These are phyloP conservation scores for Cyclotella atomus DNA, from an alignment of 108 stramenopile species.

Conservation along the genomic window DNA sequence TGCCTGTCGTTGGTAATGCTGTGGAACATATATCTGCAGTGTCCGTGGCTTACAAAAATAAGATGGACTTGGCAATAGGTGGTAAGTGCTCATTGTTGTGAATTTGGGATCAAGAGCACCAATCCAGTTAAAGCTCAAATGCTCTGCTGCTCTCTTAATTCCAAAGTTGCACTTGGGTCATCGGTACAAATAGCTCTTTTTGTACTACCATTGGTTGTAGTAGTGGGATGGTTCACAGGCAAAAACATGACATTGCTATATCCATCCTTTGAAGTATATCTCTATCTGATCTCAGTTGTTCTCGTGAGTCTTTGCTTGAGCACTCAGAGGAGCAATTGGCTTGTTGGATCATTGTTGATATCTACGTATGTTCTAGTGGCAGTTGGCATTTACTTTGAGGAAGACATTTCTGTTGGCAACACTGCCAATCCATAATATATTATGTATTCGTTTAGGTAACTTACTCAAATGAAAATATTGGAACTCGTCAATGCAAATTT, in stretches of 20 bases:
- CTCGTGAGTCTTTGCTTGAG: slow-evolving; percentile 67
- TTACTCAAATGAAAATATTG: no score
- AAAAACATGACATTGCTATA: slow-evolving; percentile 92
- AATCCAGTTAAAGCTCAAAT: no score
- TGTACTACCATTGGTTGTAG: slow-evolving; percentile 85
- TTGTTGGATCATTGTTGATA: slow-evolving; percentile 84
- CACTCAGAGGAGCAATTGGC: slow-evolving; percentile 87
- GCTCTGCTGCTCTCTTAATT: not conserved
- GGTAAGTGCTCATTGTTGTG: no score
- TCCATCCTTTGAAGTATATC: slow-evolving; percentile 81
- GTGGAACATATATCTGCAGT: slow-evolving; percentile 93
- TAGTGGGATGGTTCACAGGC: slow-evolving; percentile 84
- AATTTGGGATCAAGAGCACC: not conserved
- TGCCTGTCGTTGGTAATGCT: slow-evolving; percentile 95
- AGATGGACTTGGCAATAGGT: slow-evolving; percentile 93
- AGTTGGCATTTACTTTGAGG: slow-evolving; percentile 87
- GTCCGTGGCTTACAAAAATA: slow-evolving; percentile 93
- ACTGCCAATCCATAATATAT: no score
- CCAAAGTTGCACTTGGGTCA: slow-evolving; percentile 83
- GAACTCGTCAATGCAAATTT: no score
- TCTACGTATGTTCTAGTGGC: slow-evolving; percentile 89
- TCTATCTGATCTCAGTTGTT: slow-evolving; percentile 79
- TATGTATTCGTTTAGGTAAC: no score
- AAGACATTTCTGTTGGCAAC: slow-evolving; percentile 29
- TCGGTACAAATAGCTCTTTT: slow-evolving; percentile 91